Evolutionary conservation across 108 stramenopile species (phyloP), one percentile per base, ranked within the genome.

Genomic region (Pseudonitzschia pungens): DNA sequence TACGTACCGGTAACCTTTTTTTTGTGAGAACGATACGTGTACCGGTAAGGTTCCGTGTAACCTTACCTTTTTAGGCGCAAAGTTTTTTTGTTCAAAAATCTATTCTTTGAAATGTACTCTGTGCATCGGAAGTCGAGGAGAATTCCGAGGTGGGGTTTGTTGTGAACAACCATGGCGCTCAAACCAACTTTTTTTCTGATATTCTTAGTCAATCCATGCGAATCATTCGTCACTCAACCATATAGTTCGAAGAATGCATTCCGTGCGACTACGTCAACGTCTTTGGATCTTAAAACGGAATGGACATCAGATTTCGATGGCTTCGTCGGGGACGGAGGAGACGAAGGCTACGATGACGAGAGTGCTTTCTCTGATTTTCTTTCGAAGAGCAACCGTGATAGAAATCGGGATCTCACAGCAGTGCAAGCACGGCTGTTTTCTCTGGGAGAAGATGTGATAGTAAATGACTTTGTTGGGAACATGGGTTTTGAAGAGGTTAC

Each of bases 381-480:
- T 31, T 18, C 60, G 1, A 0, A 14, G 36, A 40, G 32, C 29
- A 31, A n/a, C 14, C 20, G 16, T 31, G 26, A 31, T 28, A 40
- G 9, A 4, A 62, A 62, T 33, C 60, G 9, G 15, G 89, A 90
- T 70, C 63, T 84, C 36, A 74, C 89, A 7, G 87, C 82, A 18
- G 65, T 75, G 18, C 72, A 74, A 50, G 21, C 55, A 6, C 89
- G 92, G 32, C 83, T 87, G 68, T 89, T 93, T 77, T 80, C 81
- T 0, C 55, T 93, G 21, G 92, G 92, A 1, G 45, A 73, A 36
- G 92, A 93, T 50, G 59, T 93, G 24, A 67, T 89, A 15, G 31
- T 93, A 8, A 67, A 78, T 31, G 72, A 85, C 70, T 93, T 85
- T 84, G 87, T 84, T 4, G 92, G 92, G 0, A 86, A 77, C 36